Conservation (phyloP, 805 yeast genomes). For the Candida piceae region DNA sequence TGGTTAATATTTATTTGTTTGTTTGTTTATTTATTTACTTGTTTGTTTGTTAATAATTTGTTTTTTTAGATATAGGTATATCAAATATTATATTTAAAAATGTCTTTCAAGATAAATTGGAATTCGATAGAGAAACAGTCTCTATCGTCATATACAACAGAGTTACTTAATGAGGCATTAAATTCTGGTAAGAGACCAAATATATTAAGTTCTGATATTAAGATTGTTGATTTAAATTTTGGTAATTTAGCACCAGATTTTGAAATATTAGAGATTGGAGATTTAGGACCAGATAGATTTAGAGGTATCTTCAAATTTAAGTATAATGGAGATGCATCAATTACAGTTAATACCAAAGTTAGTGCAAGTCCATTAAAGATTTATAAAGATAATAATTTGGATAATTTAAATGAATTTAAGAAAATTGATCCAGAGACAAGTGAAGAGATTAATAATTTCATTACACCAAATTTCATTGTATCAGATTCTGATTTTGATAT, state of each 20-base stretch:
- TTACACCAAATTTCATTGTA: constrained; percentile 61
- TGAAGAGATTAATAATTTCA: constrained; percentile 40
- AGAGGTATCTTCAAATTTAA: constrained; percentile 77
- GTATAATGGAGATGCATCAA: constrained; percentile 70
- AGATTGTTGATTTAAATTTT: constrained; percentile 63
- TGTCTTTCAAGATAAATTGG: constrained; percentile 84
- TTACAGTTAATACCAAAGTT: constrained; percentile 71
- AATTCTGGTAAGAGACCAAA: constrained; percentile 70
- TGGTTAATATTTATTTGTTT: not conserved
- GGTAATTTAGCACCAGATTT: constrained; percentile 71
- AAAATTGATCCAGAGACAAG: constrained; percentile 16
- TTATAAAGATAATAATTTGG: constrained; percentile 35
- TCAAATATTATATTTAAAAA: too few species aligned
- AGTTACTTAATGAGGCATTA: constrained; percentile 63
- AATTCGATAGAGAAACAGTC: constrained; percentile 62
- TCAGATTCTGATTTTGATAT: constrained; percentile 67
- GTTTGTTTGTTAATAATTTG: not conserved
- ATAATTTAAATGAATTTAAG: constrained; percentile 30
- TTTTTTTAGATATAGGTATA: constrained; percentile 1
- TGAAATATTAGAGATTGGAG: constrained; percentile 80
- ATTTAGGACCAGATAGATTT: constrained; percentile 67
- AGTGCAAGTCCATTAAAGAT: constrained; percentile 82
- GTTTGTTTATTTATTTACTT: not conserved
- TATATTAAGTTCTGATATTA: constrained; percentile 63
- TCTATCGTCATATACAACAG: constrained; percentile 56